Evolutionary conservation across 768 basidiomycete species (phyloP).

Genomic region (Nidularia sp.): DNA sequence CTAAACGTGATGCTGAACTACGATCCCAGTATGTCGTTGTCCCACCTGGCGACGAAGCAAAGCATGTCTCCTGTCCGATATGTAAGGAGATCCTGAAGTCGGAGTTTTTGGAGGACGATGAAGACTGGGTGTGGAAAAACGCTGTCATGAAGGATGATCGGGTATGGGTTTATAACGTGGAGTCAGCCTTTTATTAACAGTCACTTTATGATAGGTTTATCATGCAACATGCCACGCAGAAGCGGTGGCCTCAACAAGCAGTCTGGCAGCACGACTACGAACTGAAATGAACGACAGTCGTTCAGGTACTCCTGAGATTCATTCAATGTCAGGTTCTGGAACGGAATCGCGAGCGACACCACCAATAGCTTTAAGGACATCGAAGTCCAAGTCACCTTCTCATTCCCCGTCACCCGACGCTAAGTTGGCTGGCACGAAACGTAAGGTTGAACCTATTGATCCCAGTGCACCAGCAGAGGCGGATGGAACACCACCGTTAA

Average conservation of each 20-base stretch:
- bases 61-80: constrained; percentile 83
- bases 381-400: constrained; percentile 35
- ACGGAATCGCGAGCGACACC: constrained; percentile 29
- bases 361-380: constrained; percentile 24
- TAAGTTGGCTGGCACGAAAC: constrained; percentile 60
- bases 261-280: constrained; percentile 63
- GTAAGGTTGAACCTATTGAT: constrained; percentile 65
- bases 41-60: constrained; percentile 86
- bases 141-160: constrained; percentile 80
- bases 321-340: constrained; percentile 19
- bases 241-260: constrained; percentile 59
- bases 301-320: constrained; percentile 71
- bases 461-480: constrained; percentile 30
- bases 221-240: constrained; percentile 95
- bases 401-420: constrained; percentile 49
- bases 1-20: constrained; percentile 73
- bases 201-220: constrained; percentile 58
- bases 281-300: constrained; percentile 65
- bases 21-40: constrained; percentile 81
- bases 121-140: constrained; percentile 98
- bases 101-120: constrained; percentile 92
- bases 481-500: constrained; percentile 58
- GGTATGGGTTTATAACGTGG: constrained; percentile 40
- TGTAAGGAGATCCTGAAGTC: constrained; percentile 92
- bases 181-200: neutral